phyloP scores from a whole-genome alignment of 1,284 basidiomycete genomes.

The Apiotrichum laibachii region DNA sequence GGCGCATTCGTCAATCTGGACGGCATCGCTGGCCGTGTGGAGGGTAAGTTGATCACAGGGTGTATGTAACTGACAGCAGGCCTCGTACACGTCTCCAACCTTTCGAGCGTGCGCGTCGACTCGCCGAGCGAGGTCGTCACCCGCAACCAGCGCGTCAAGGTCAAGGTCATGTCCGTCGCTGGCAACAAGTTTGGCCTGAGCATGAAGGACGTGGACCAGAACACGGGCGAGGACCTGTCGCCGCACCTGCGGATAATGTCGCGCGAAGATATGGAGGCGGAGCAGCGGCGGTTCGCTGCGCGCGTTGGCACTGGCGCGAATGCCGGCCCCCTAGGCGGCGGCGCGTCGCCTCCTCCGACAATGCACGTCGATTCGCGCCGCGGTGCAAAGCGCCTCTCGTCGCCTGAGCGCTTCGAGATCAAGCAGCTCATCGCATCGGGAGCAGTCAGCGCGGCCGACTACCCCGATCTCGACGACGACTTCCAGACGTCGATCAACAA shows the following conservation, averaged over 20 bases:
- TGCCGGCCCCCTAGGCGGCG: constrained; percentile 44
- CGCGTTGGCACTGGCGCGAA: constrained; percentile 62
- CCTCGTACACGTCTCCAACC: constrained; percentile 93
- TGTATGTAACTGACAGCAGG: constrained; percentile 56
- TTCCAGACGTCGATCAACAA: constrained; percentile 71
- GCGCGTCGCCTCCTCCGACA: constrained; percentile 7
- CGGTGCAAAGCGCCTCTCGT: constrained; percentile 83
- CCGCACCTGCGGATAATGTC: constrained; percentile 91
- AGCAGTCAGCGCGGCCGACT: constrained; percentile 85
- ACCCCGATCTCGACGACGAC: constrained; percentile 93
- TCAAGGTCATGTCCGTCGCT: constrained; percentile 92
- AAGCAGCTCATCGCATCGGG: constrained; percentile 98
- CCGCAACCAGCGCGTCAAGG: constrained; percentile 80
- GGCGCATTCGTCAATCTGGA: constrained; percentile 90
- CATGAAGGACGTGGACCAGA: constrained; percentile 97
- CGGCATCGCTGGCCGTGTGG: constrained; percentile 76
- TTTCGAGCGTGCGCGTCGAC: constrained; percentile 76
- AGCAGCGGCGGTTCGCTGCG: constrained; percentile 65
- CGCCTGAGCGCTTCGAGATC: constrained; percentile 98
- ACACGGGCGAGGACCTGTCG: constrained; percentile 75
- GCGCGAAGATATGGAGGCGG: constrained; percentile 79
- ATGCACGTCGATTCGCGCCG: constrained; percentile 58
- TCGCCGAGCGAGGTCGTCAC: constrained; percentile 81
- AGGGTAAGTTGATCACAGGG: constrained; percentile 61
- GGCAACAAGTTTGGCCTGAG: constrained; percentile 78